A percentile compares a stretch with the other conserved stretches of the same genome.
These are phyloP conservation scores for Cladophialophora carrionii DNA, from an alignment of 2,329 filamentous ascomycete species.

Conservation along the genomic window DNA sequence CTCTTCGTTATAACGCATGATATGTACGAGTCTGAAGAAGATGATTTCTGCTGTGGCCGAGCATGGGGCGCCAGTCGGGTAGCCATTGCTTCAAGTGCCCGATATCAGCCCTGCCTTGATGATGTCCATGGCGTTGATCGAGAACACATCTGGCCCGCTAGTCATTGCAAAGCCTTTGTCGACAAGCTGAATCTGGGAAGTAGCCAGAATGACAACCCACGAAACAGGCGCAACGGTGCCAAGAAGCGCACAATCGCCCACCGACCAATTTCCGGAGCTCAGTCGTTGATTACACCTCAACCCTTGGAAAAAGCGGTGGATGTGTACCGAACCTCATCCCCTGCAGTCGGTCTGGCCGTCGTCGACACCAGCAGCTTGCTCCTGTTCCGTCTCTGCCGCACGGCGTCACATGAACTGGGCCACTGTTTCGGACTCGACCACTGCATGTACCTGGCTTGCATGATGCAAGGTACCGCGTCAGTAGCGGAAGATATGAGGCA, in stretches of 20 bases:
- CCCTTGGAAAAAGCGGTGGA: background rate
- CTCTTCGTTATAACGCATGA: constrained; percentile 64
- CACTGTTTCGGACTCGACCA: constrained; percentile 70
- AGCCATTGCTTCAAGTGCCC: constrained; percentile 63
- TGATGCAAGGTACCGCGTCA: constrained; percentile 64
- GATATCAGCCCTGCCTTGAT: constrained; percentile 61
- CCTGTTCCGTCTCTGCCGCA: constrained; percentile 61
- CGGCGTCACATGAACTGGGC: constrained; percentile 66
- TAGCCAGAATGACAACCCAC: background rate
- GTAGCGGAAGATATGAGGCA: constrained; percentile 64
- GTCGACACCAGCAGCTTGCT: constrained; percentile 50
- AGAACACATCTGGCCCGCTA: constrained; percentile 66
- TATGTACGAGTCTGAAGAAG: constrained; percentile 66
- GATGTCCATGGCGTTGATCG: constrained; percentile 46
- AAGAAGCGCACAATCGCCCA: constrained; percentile 1
- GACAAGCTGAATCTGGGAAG: constrained; percentile 43
- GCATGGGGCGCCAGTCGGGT: constrained; percentile 68
- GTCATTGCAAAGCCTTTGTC: constrained; percentile 62
- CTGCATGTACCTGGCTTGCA: constrained; percentile 62
- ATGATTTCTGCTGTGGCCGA: constrained; percentile 68
- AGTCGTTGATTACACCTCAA: background rate
- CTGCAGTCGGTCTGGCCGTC: background rate
- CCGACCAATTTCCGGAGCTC: background rate
- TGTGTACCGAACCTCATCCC: background rate
- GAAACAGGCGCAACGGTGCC: background rate